A percentile compares a stretch with the other conserved stretches of the same genome.
Evolutionary conservation across 176 grass and related monocot genomes (phyloP).

Genomic region (Musa beccarii): DNA sequence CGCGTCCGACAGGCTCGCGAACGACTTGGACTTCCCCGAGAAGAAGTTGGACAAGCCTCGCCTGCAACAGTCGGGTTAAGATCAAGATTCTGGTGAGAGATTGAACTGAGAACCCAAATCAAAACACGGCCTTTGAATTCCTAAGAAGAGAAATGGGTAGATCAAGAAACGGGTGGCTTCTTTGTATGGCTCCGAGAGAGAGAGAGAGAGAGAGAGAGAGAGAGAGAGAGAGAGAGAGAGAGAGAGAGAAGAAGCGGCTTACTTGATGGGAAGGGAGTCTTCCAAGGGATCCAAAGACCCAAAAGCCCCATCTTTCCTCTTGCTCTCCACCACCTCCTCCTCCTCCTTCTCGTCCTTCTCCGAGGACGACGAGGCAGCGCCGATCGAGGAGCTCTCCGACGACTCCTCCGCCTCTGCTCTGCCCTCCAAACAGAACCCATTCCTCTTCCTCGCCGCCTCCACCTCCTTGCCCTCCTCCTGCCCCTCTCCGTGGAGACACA

Average conservation of each 20-base stretch:
- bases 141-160: too few relatives aligned
- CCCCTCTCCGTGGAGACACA: conserved; percentile 9
- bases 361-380: conserved; percentile 26
- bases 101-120: too few relatives aligned
- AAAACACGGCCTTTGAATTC: too few relatives aligned
- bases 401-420: conserved; percentile 23
- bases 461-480: conserved; percentile 15
- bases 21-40: conserved; percentile 93
- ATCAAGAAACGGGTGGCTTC: too few relatives aligned
- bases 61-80: conserved; percentile 26
- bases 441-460: not conserved
- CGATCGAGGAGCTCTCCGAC: conserved; percentile 35
- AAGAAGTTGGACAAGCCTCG: conserved; percentile 89
- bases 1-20: conserved; percentile 67
- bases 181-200: too few relatives aligned
- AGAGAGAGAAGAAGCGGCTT: not conserved
- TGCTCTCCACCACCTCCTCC: conserved; percentile 28
- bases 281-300: conserved; percentile 50
- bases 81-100: too few relatives aligned
- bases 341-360: conserved; percentile 27
- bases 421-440: conserved; percentile 23
- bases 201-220: not conserved
- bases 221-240: not conserved
- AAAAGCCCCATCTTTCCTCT: conserved; percentile 13
- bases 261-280: conserved; percentile 65